A percentile compares a stretch with the other conserved stretches of the same genome.
phyloP scores from a whole-genome alignment of 2,329 filamentous ascomycete species.

The Cryphonectria naterciae region DNA sequence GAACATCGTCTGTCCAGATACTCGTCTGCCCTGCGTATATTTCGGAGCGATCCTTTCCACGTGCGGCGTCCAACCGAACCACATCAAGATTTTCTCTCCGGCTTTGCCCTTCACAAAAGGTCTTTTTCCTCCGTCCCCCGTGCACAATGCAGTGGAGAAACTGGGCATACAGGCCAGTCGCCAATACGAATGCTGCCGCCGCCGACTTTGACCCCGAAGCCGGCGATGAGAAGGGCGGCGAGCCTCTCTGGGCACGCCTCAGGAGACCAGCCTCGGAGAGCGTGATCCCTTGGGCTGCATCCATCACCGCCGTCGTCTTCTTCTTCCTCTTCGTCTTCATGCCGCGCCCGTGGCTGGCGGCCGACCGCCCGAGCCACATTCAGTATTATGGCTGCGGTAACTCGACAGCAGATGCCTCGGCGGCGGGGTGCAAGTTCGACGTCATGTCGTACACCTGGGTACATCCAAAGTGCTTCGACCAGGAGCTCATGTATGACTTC shows the following conservation, averaged over 20 bases:
- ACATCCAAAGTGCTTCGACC: slow-evolving; percentile 21
- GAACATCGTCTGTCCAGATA: background rate
- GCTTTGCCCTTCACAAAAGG: background rate
- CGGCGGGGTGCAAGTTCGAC: slow-evolving; percentile 21
- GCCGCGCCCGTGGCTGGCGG: slow-evolving; percentile 19
- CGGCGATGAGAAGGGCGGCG: slow-evolving; percentile 7
- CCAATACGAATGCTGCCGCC: background rate
- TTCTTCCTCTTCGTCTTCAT: slow-evolving; percentile 14
- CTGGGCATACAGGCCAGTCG: slow-evolving; percentile 17
- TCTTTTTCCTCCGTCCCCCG: too few relatives aligned
- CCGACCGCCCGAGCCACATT: slow-evolving; percentile 10
- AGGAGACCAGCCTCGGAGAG: background rate
- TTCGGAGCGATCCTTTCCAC: background rate
- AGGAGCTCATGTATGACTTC: slow-evolving; percentile 25
- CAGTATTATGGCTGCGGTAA: slow-evolving; percentile 18
- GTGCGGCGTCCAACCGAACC: background rate
- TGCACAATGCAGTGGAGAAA: slow-evolving; percentile 20
- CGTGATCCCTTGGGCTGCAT: background rate
- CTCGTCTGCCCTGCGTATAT: background rate
- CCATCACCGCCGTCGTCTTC: slow-evolving; percentile 14
- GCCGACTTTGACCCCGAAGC: slow-evolving; percentile 14
- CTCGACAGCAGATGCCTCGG: slow-evolving; percentile 18
- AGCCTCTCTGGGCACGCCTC: background rate
- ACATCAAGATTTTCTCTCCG: background rate
- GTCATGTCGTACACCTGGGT: slow-evolving; percentile 23